Conservation (phyloP, 2,329 filamentous ascomycete genomes). For the Aspergillus jensenii region DNA sequence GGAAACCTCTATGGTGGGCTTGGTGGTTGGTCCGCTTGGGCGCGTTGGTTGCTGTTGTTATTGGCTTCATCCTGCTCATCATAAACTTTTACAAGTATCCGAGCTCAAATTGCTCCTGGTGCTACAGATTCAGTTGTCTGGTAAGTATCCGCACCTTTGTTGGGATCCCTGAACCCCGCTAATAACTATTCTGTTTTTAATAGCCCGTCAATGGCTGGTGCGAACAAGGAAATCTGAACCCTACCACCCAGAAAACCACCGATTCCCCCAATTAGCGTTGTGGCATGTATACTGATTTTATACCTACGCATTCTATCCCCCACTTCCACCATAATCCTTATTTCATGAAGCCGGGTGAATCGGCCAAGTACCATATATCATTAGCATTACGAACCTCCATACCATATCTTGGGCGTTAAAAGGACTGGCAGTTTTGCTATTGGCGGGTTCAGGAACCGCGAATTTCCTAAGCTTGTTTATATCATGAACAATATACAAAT, state of each 20-base stretch:
- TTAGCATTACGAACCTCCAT: neutral
- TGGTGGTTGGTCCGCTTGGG: constrained; percentile 90
- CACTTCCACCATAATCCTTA: neutral
- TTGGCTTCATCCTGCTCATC: constrained; percentile 82
- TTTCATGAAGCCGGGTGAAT: neutral
- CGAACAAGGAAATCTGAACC: constrained; percentile 33
- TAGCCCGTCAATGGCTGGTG: constrained; percentile 49
- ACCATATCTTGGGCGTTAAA: constrained; percentile 1
- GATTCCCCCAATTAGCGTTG: neutral
- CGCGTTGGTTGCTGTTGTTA: constrained; percentile 74
- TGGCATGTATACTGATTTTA: neutral
- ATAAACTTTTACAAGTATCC: constrained; percentile 86
- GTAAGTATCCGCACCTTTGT: constrained; percentile 56
- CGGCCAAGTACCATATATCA: neutral
- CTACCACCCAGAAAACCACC: no score
- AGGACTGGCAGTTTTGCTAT: neutral
- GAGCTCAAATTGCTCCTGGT: constrained; percentile 76
- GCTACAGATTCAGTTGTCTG: constrained; percentile 90
- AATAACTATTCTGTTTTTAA: constrained; percentile 14
- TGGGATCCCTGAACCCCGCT: neutral
- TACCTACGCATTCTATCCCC: neutral
- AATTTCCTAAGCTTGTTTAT: neutral
- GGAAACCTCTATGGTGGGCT: constrained; percentile 92
- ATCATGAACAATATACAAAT: neutral
- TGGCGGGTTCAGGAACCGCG: neutral